Percentiles rank a stretch among this genome's conserved stretches.
Evolutionary conservation across 192 early-diverging fungal genomes (phyloP).

Genomic region (Diversispora eburnea): DNA sequence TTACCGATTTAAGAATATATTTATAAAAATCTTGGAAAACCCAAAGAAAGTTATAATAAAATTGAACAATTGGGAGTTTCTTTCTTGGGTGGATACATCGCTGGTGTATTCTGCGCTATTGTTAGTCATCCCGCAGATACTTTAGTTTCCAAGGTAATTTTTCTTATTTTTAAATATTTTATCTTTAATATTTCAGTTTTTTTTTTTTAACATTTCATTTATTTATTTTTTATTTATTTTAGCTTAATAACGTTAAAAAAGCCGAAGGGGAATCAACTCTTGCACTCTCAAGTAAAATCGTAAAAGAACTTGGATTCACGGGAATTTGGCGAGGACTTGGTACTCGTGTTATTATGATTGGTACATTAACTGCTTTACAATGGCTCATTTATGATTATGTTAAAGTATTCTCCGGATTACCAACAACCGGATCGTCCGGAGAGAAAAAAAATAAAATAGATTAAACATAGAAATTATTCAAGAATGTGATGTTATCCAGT

Average conservation of each 20-base stretch:
- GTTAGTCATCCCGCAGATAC: slow-evolving; percentile 91
- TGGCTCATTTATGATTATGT: slow-evolving; percentile 73
- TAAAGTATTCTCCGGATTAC: slow-evolving; percentile 16
- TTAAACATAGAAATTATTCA: too few relatives aligned
- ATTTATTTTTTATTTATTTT: not conserved
- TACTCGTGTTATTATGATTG: slow-evolving; percentile 89
- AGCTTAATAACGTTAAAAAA: slow-evolving; percentile 58
- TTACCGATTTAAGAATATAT: slow-evolving; percentile 43
- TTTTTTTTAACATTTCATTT: not conserved
- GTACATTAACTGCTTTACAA: slow-evolving; percentile 83
- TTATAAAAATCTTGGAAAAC: slow-evolving; percentile 61
- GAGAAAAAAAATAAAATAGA: slow-evolving; percentile 14
- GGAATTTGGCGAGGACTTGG: slow-evolving; percentile 79
- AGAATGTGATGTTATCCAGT: too few relatives aligned
- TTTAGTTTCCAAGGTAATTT: slow-evolving; percentile 56
- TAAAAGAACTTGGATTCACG: slow-evolving; percentile 60
- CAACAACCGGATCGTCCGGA: slow-evolving; percentile 8
- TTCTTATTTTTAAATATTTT: not conserved
- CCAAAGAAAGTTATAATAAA: slow-evolving; percentile 69
- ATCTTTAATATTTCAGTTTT: not conserved
- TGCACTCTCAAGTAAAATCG: slow-evolving; percentile 43
- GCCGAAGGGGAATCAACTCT: slow-evolving; percentile 55
- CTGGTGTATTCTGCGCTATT: slow-evolving; percentile 84
- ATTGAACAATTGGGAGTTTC: slow-evolving; percentile 71
- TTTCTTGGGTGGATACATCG: slow-evolving; percentile 82